Base-by-base conservation (phyloP, 768 basidiomycete species). In the Tulasnella sp. region DNA sequence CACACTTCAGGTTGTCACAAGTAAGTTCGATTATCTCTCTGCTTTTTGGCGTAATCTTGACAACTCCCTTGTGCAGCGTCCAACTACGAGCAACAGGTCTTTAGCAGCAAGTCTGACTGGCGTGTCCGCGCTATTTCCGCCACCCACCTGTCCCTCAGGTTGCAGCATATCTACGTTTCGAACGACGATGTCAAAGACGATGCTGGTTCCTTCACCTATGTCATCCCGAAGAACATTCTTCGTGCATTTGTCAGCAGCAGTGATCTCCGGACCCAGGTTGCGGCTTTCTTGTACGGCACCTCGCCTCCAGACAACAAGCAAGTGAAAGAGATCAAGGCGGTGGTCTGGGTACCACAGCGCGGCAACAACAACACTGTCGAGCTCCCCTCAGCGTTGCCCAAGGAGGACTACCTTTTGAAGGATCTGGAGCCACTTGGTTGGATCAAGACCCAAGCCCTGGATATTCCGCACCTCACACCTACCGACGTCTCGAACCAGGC, bases 171-270 rank as follows among this genome's bases (percentile, higher is more conserved):
- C 86, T 99, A 98, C 85, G 98, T 99, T 42, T 97, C 96, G 58
- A 99, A 98, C 84, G 98, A 99, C 83, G 97, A 99, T 84, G 97
- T 99, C 83, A 97, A 97, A 86, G 98, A 99, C 84, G 98, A 99
- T 83, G 96, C 97, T 6, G 92, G 93, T 34, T 94, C 94, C 10
- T 96, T 90, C 85, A 99, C 98, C 52, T 99, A 95, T 83, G 96
- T 99, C 77, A 88, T 99, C 76, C 97, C 98, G 39, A 99, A 99
- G 89, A 99, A 99, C 85, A 89, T 99, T 76, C 88, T 99, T 40
- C 93, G 94, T 72, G 93, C 96, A 2, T 99, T 99, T 87, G 93
- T 99, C 82, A 90, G 93, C 31, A 93, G 95, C 27, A 91, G 96
- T 36, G 98, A 99, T 86, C 89, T 99, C 44, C 94, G 98, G 48